A percentile compares a stretch with the other conserved stretches of the same genome.
Evolutionary conservation across 495 filamentous ascomycete genomes (phyloP).

Genomic region (Penicillium turbatum): DNA sequence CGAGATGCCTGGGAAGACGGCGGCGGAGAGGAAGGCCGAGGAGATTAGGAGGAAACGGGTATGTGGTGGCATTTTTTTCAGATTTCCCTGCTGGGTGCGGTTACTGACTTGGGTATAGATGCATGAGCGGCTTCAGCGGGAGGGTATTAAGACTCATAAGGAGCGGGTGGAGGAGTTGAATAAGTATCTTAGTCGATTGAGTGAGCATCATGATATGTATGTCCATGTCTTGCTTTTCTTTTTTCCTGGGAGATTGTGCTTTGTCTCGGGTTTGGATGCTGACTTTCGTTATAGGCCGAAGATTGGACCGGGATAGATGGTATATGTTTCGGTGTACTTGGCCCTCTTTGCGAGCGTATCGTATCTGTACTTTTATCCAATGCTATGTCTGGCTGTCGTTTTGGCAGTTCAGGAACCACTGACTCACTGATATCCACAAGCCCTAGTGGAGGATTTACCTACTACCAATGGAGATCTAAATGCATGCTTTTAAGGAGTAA

Average conservation of each 20-base stretch:
- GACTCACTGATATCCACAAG: neutral
- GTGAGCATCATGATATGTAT: conserved; percentile 97
- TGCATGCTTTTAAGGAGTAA: neutral
- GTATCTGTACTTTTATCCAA: neutral
- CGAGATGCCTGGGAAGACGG: conserved; percentile 60
- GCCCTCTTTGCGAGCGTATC: neutral
- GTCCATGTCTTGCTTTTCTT: conserved; percentile 24
- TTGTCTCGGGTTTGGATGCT: neutral
- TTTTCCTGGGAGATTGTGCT: neutral
- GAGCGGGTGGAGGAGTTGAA: conserved; percentile 95
- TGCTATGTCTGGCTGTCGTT: neutral
- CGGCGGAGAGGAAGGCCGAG: conserved; percentile 75
- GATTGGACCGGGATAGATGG: conserved; percentile 64
- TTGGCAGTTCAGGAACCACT: neutral
- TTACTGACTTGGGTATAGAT: conserved; percentile 35
- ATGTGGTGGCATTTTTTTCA: conserved; percentile 31
- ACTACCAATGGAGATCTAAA: neutral
- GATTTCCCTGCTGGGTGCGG: neutral
- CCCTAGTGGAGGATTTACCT: neutral
- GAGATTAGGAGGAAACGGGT: conserved; percentile 77
- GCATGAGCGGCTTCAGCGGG: conserved; percentile 71
- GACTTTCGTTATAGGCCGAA: conserved; percentile 51
- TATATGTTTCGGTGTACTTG: neutral
- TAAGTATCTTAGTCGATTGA: conserved; percentile 82
- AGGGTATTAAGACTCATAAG: conserved; percentile 92